Evolutionary conservation across 2,329 filamentous ascomycete species (phyloP), one percentile per base, ranked within the genome.

Genomic region (Huntiella bhutanensis): DNA sequence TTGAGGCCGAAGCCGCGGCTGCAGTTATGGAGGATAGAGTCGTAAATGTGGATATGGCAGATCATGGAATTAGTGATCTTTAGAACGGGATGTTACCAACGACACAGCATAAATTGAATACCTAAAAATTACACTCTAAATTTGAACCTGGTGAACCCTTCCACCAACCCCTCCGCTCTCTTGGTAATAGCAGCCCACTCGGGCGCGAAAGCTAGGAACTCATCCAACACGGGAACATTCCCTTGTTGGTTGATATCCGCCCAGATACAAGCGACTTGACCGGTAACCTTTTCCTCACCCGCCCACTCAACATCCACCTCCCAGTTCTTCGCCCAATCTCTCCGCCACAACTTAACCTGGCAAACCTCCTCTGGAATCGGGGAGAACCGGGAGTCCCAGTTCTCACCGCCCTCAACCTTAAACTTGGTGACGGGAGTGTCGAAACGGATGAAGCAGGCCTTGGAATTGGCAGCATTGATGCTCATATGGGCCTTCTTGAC

Each of bases 221-320:
- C 87, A 54, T 91, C 81, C 44, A 88, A 71, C 1, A 87, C 87
- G 0, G 88, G 87, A 41, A 96, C 86, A 1, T 69, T 68, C 3
- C 75, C 79, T 2, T 63, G 60, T 33, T 65, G 63, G 56, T 95
- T 95, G 39, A 74, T 77, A 63, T 98, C 91, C 55, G 80, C 85
- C 86, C 87, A 96, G 32, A 82, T 66, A 61, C 91, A 96, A 12
- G 79, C 69, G 1, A 87, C 75, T 33, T 65, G 70, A 86, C 82
- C 52, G 38, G 5, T 11, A 8, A 33, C 55, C 32, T 51, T 43
- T 5, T 46, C 54, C 46, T 55, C 55, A 12, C 57, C 52, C 47
- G 68, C 64, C 79, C 80, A 86, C 47, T 73, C 67, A 2, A 91
- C 69, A 54, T 82, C 75, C 2, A 93, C 78, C 12, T 70, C 70